Conservation (phyloP, 495 filamentous ascomycete species). For the Neurospora tetrasperma region DNA sequence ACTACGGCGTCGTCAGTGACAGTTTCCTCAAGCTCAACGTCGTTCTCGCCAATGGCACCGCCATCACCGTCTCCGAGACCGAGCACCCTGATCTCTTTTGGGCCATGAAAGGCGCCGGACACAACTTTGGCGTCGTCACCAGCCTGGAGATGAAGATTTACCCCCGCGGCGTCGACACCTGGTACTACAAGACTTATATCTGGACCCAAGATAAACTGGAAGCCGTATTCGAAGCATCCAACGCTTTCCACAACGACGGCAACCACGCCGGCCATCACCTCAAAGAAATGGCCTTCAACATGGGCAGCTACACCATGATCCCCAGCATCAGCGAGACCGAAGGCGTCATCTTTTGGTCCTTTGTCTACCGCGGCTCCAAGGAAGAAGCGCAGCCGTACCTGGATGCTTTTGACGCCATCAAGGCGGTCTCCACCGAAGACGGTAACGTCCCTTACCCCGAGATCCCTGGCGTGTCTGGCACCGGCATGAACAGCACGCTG, state of each 20-base stretch:
- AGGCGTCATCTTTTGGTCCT: constrained; percentile 41
- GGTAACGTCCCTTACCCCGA: constrained; percentile 33
- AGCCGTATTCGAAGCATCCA: constrained; percentile 35
- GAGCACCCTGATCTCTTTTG: constrained; percentile 42
- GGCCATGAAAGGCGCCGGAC: constrained; percentile 48
- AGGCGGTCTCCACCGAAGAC: constrained; percentile 27
- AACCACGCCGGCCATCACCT: constrained; percentile 28
- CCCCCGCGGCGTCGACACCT: constrained; percentile 24
- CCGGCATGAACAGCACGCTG: constrained; percentile 23
- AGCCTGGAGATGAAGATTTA: constrained; percentile 39
- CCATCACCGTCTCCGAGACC: constrained; percentile 27
- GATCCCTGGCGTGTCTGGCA: constrained; percentile 33
- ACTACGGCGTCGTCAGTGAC: constrained; percentile 50
- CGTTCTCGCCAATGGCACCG: constrained; percentile 46
- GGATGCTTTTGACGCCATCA: constrained; percentile 34
- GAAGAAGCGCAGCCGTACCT: constrained; percentile 38
- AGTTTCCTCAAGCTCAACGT: constrained; percentile 43
- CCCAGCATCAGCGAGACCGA: constrained; percentile 25
- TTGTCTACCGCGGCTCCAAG: constrained; percentile 27
- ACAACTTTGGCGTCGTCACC: constrained; percentile 54
- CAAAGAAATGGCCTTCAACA: constrained; percentile 26
- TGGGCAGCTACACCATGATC: constrained; percentile 41
- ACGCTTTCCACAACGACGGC: constrained; percentile 32
- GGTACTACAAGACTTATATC: constrained; percentile 35
- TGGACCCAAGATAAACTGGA: constrained; percentile 42